Evolutionary conservation across 371 early-diverging fungal genomes (phyloP), one percentile per base, ranked within the genome.

Genomic region (Basidiobolus heterosporus): DNA sequence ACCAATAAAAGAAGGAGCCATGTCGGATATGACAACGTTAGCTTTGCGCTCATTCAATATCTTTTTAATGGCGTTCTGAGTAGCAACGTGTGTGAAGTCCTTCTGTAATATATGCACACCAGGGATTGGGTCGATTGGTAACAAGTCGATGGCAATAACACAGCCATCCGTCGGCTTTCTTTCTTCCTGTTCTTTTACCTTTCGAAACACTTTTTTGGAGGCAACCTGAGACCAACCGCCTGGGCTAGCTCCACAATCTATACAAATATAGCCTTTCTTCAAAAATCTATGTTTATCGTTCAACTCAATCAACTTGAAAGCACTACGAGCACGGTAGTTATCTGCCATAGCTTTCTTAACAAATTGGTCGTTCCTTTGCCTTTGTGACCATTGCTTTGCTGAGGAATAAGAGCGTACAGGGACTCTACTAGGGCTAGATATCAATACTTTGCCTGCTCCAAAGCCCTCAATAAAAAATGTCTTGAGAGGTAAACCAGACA

Each of bases 151-250:
- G 2, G 80, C 78, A 39, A 84, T 61, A 1, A 83, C 73, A 1
- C 51, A 18, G 11, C 66, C 58, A 35, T 61, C 41, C 17, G 13
- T 20, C 9, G n/a, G 18, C 22, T 44, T 18, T n/a, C 41, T 18
- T 44, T 30, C 40, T 11, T 46, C 39, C 44, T 35, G 14, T 38
- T 38, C 22, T 41, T 54, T 41, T 24, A 19, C n/a, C 19, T 50
- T 46, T 1, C 30, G 41, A 14, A 54, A 45, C 1, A 59, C 59
- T 22, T 55, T 58, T 38, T 61, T 60, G 1, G 70, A 70, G 5
- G 74, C 68, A n/a, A 89, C 88, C 59, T 92, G 91, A 50, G 82
- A 73, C 93, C 93, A 94, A 15, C 91, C 88, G 16, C 95, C 93
- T 0, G 95, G 95, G 3, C 83, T 73, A 16, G 90, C 88, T 4